Percentiles rank a stretch among this genome's conserved stretches.
phyloP scores from a whole-genome alignment of 805 yeast genomes.

The Starmerella floris region DNA sequence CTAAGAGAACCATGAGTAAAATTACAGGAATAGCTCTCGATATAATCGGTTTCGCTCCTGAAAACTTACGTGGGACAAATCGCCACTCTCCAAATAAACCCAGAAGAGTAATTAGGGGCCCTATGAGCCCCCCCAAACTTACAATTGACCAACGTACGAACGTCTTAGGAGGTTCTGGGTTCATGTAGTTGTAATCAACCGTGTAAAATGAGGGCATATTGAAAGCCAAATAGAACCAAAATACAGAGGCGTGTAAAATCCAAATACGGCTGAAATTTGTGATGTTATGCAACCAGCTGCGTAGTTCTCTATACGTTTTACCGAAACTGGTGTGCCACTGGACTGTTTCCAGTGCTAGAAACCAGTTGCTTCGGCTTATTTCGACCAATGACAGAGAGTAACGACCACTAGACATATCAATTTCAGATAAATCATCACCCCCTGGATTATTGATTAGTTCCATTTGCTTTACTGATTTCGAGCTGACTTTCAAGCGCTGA shows the following conservation, averaged over 20 bases:
- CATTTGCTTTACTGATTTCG: constrained; percentile 36
- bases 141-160: constrained; percentile 45
- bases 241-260: constrained; percentile 60
- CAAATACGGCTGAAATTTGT: constrained; percentile 67
- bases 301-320: constrained; percentile 61
- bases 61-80: constrained; percentile 61
- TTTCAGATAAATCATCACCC: neutral
- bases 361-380: constrained; percentile 44
- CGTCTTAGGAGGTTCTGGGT: constrained; percentile 37
- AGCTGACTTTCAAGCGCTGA: constrained; percentile 39
- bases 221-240: constrained; percentile 63
- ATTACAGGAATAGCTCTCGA: constrained; percentile 36
- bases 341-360: constrained; percentile 38
- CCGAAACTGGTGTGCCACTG: constrained; percentile 55
- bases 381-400: neutral
- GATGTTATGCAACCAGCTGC: constrained; percentile 65
- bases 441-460: constrained; percentile 27
- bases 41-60: constrained; percentile 52
- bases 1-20: constrained; percentile 30
- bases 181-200: constrained; percentile 36
- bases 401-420: neutral
- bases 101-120: constrained; percentile 42
- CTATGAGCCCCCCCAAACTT: constrained; percentile 55
- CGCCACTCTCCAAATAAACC: constrained; percentile 45
- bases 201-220: constrained; percentile 61